Evolutionary conservation across 139 green algal species (phyloP).

Genomic region (Chlamydomonas asymmetrica): DNA sequence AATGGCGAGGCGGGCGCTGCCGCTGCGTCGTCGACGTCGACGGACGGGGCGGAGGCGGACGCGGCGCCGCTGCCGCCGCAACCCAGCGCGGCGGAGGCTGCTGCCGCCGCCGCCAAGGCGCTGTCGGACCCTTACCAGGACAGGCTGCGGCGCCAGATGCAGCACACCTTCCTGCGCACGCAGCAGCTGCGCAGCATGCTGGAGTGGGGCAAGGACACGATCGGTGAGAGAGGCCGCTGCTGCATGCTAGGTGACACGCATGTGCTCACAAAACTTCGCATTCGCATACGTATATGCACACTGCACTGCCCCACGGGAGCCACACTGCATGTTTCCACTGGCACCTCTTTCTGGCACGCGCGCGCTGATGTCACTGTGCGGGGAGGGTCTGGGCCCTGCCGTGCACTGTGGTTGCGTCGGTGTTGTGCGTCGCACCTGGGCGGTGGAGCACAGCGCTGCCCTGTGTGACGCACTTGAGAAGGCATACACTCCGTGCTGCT

Average conservation of each 20-base stretch:
- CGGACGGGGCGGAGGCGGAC: neutral
- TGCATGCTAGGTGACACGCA: neutral
- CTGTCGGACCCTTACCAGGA: conserved; percentile 1
- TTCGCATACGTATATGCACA: too few relatives aligned
- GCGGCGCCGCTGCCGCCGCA: neutral
- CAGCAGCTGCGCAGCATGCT: conserved; percentile 76
- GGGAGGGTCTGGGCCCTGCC: too few relatives aligned
- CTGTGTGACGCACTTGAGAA: too few relatives aligned
- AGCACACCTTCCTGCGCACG: conserved; percentile 35
- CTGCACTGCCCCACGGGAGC: too few relatives aligned
- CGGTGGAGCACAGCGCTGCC: too few relatives aligned
- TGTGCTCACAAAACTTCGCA: too few relatives aligned
- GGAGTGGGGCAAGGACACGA: conserved; percentile 62
- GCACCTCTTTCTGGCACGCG: too few relatives aligned
- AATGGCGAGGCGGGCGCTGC: neutral
- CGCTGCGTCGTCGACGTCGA: neutral
- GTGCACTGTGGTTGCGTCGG: too few relatives aligned
- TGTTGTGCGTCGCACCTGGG: too few relatives aligned
- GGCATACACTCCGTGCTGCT: too few relatives aligned
- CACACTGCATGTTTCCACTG: too few relatives aligned
- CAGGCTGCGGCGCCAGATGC: conserved; percentile 32
- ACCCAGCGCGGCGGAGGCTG: neutral
- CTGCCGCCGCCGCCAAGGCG: conserved; percentile 4
- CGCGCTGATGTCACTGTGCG: too few relatives aligned
- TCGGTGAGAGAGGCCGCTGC: neutral